Base-by-base conservation (phyloP, 163 green algal species). In the Scenedesmus sp. region DNA sequence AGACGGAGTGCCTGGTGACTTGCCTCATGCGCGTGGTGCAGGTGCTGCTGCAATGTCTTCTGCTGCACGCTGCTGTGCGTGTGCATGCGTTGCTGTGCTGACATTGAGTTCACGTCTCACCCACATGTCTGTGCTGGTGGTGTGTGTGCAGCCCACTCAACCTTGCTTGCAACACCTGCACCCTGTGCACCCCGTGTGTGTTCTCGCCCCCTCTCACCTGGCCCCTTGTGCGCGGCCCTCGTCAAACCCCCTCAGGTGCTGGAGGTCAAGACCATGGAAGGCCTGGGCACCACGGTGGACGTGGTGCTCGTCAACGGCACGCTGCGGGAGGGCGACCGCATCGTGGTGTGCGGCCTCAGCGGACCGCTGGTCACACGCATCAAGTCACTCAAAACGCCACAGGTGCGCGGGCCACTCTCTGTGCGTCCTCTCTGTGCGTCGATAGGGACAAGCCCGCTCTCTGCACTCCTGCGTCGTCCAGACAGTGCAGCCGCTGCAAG, bases 241-340 rank as follows among this genome's bases (percentile, higher is more conserved):
- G 30, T 40, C 61, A 18, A 18, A 40, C 61, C 18, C 61, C 40
- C 81, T 92, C 93, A 93, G 70, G 80, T 93, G 94, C 82, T 93
- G 86, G 97, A 99, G 94, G 98, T 99, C 33, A 99, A 99, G 95
- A 96, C 97, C 84, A 97, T 99, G 79, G 97, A 99, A 95, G 98
- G 97, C 4, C 96, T 99, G 91, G 98, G 97, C 83, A 99, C 97
- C 65, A 99, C 97, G 1, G 95, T 99, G 26, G 98, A 99, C 89
- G 97, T 98, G 49, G 97, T 99, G 76, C 94, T 99, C 51, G 96
- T 99, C 49, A 99, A 99, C 85, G 98, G 97, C 80, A 94, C 93
- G 80, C 94, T 99, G 56, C 87, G 92, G 30, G 98, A 99, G 91
- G 97, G 95, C 35, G 97, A 99, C 91, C 95, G 94, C 33, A 98